Conservation (phyloP, 2,329 filamentous ascomycete genomes). For the Aspergillus novofumigatus region DNA sequence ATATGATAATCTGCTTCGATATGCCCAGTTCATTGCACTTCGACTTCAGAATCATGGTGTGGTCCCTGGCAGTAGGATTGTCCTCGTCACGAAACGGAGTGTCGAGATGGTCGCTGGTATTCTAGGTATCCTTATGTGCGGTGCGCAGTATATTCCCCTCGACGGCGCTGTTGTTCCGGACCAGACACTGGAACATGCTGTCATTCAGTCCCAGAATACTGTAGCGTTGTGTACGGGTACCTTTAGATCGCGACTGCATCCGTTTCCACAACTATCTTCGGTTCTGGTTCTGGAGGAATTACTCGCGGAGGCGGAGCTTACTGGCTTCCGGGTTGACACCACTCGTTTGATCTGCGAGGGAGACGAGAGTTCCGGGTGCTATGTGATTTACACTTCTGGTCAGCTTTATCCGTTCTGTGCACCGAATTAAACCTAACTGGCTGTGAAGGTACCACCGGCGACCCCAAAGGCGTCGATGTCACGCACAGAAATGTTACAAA, state of each 20-base stretch:
- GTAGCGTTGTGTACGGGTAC: constrained; percentile 1
- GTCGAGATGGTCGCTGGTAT: constrained; percentile 11
- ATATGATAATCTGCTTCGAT: constrained; percentile 5
- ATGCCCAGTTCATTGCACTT: constrained; percentile 4
- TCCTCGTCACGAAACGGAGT: constrained; percentile 1
- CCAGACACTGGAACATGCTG: constrained; percentile 3
- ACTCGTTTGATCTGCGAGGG: constrained; percentile 1
- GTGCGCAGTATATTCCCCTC: constrained; percentile 8
- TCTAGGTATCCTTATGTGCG: constrained; percentile 5
- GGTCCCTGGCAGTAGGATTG: neutral
- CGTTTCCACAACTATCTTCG: neutral
- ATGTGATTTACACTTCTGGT: constrained; percentile 10
- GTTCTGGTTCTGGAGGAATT: constrained; percentile 5
- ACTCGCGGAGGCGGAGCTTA: neutral
- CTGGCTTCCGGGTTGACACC: neutral
- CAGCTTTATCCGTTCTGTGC: neutral
- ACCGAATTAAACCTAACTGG: neutral
- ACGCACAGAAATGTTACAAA: constrained; percentile 8
- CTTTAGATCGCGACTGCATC: neutral
- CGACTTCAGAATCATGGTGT: constrained; percentile 2
- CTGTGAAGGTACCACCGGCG: constrained; percentile 6
- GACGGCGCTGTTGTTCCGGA: constrained; percentile 8
- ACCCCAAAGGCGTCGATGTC: constrained; percentile 8
- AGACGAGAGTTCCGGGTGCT: constrained; percentile 3
- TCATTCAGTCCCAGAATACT: constrained; percentile 1